Conservation (phyloP, 2,329 filamentous ascomycete genomes). For the Microsporum canis region DNA sequence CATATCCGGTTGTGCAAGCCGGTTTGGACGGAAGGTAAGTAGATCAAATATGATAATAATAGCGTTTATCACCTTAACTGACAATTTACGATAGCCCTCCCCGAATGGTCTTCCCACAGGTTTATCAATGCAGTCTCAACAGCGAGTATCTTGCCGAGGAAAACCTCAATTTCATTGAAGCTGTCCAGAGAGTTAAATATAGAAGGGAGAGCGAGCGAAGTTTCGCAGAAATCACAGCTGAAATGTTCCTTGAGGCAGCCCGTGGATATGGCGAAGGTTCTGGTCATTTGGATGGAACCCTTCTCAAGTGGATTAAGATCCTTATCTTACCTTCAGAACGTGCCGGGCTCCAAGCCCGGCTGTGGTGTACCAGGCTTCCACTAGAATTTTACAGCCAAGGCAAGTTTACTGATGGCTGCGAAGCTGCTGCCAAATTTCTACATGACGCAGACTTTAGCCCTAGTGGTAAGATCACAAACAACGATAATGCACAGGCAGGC, state of each 20-base stretch:
- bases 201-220: neutral
- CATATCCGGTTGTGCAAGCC: neutral
- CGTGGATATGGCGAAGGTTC: slow-evolving; percentile 7
- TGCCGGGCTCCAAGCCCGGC: slow-evolving; percentile 2
- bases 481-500: slow-evolving; percentile 3
- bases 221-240: slow-evolving; percentile 1
- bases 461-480: neutral
- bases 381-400: slow-evolving; percentile 5
- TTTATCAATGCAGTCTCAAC: slow-evolving; percentile 6
- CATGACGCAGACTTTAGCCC: neutral
- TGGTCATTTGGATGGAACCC: neutral
- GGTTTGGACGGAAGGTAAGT: slow-evolving; percentile 5
- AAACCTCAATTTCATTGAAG: neutral
- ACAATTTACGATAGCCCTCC: neutral
- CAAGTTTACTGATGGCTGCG: slow-evolving; percentile 4
- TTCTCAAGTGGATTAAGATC: slow-evolving; percentile 1
- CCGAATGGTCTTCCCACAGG: neutral
- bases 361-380: slow-evolving; percentile 6
- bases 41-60: neutral
- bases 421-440: slow-evolving; percentile 3
- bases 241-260: slow-evolving; percentile 5
- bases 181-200: neutral
- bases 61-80: neutral
- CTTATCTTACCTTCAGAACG: neutral
- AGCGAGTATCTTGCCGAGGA: neutral